Evolutionary conservation across 2,329 filamentous ascomycete genomes (phyloP), one percentile per base, ranked within the genome.

Genomic region (Colletotrichum costaricense): DNA sequence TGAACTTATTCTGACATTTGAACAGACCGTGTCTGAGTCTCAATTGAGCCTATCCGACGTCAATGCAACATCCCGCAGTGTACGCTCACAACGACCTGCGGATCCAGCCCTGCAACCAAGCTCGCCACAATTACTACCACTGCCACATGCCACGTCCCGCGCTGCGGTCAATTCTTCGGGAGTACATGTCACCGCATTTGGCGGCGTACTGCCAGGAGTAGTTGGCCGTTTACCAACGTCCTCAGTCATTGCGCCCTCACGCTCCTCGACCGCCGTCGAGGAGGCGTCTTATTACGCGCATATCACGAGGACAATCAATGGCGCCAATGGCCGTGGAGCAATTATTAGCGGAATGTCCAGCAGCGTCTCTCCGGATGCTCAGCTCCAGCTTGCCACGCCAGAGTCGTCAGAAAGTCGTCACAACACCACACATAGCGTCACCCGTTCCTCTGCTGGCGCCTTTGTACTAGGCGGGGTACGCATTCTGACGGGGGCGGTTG

Each of bases 11-110:
- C 26, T 71, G 33, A 71, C n/a, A 16, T 30, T 33, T 11, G 26
- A 49, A 35, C 69, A 71, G 69, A 62, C 22, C 26, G 63, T 49
- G 14, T 19, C 35, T n/a, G 26, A 9, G 35, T 49, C 35, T 67
- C 64, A 59, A 24, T 38, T 12, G 14, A n/a, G 19, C 16, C 33
- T 49, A 30, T 24, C 14, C 60, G n/a, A 38, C 33, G 56, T 52
- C 28, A n/a, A 33, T 33, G 24, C 46, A 5, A 26, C 42, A 14
- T 24, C 24, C 4, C 63, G 26, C 6, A n/a, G 26, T 24, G 24
- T 28, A 16, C 33, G 33, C 19, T 62, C 56, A 68, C 33, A 42
- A 16, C 57, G 55, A n/a, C 26, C 46, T 26, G 46, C 49, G 14
- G 12, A 24, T n/a, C 11, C 24, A 42, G n/a, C 8, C 28, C 35